Base-by-base conservation (phyloP, 2,329 filamentous ascomycete species). In the Fusarium tanahbumbuense region DNA sequence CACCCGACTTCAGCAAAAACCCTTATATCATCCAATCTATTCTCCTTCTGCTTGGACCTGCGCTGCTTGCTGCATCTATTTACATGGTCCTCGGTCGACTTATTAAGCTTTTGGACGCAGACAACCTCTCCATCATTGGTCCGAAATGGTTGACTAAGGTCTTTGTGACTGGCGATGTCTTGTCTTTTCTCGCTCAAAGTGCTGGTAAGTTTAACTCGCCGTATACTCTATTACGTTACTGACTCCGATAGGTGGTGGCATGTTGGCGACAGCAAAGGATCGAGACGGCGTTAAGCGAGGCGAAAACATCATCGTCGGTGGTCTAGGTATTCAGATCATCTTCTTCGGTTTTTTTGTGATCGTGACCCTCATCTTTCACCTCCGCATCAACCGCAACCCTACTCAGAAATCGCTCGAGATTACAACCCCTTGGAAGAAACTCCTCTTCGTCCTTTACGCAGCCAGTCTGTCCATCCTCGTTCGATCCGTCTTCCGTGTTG, bases 331-430 rank as follows among this genome's bases (percentile, higher is more conserved):
- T 8, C 88, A 90, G 71, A 81, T 89, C 20, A 45, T 87, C 20
- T 83, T 86, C 62, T 88, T 89, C 56, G 80, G 80, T 2, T 78
- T 88, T 56, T 89, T 90, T 71, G 78, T 88, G 37, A 49, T 83
- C 3, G 80, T 83, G 1, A 81, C 85, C 0, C 70, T 81, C 5
- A 68, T 84, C 1, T 88, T 87, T 74, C 83, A 88, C 62, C 49
- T 68, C 3, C 72, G 76, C 15, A 74, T 78, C 58, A 61, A 50
- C n/a, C 50, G 49, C 20, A 56, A 62, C 12, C 75, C 71, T 0
- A 75, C 67, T 0, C 52, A 54, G 15, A 64, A 61, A 27, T 73
- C 73, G 0, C 57, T 61, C 12, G 71, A 71, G 18, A 49, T 75
- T 22, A n/a, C 60, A 3, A 73, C 75, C 7, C 83, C 71, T 41